Evolutionary conservation across 1,284 basidiomycete species (phyloP).

Genomic region (Apiotrichum brassicae): DNA sequence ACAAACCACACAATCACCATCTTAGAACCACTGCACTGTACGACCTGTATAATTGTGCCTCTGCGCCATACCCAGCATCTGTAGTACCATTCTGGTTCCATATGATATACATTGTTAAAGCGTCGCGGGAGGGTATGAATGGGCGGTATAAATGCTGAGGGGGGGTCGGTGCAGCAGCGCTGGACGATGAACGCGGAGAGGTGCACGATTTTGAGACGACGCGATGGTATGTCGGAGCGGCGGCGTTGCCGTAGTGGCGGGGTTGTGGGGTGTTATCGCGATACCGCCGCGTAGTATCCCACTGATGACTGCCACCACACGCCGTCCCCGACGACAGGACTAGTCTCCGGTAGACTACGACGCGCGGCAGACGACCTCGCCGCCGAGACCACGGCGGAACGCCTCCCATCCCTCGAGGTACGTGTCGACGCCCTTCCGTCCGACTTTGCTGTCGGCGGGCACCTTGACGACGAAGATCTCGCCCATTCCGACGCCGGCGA

Average conservation of each 20-base stretch:
- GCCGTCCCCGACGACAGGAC: no score
- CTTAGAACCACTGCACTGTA: no score
- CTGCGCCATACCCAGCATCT: background rate
- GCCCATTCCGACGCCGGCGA: constrained; percentile 41
- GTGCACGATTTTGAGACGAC: no score
- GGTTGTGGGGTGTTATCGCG: no score
- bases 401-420: constrained; percentile 48
- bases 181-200: constrained; percentile 1
- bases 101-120: constrained; percentile 11
- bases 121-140: constrained; percentile 17
- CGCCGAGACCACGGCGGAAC: constrained; percentile 44
- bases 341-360: constrained; percentile 4
- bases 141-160: constrained; percentile 18
- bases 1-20: no score
- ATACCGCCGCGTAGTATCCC: no score
- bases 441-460: constrained; percentile 14
- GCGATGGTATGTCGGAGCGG: no score
- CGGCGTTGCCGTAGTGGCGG: no score
- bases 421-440: constrained; percentile 23
- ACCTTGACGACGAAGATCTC: constrained; percentile 43
- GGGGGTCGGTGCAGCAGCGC: background rate
- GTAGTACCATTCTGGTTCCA: background rate
- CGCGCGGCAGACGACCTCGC: constrained; percentile 44
- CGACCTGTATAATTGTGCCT: no score
- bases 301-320: no score